Base-by-base conservation (phyloP, 2,329 filamentous ascomycete genomes). In the Thelonectria discophora region DNA sequence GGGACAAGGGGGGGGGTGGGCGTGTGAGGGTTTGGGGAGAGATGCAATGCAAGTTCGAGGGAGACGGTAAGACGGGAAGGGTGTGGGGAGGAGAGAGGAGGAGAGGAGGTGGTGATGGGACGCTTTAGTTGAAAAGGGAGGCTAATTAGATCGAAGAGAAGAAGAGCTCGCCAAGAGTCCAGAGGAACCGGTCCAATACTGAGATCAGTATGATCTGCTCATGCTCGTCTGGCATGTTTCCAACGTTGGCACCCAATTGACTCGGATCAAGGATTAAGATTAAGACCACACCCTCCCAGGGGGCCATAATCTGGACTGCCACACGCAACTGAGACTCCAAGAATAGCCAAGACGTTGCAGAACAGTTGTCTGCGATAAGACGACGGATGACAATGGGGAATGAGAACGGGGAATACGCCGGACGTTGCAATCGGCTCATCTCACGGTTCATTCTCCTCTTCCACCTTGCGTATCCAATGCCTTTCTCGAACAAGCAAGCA, bases 21-120 rank as follows among this genome's bases (percentile, higher is more conserved):
- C 53, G 67, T 55, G 63, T 40, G 42, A 43, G 39, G 53, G 52
- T 13, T 37, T 13, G 15, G 15, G 34, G 15, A 37, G 34, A 13
- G 21, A 24, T 24, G 21, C 21, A 24, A n/a, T 34, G 34, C 15
- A 15, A 37, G 15, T 13, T 13, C 34, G 34, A 37, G 34, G 34
- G 15, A 2, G 34, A 37, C 11, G 34, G 34, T 39, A 15, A 52
- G 34, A 37, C 11, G 34, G 34, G 47, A 15, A 52, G 52, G 60
- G 67, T 69, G 68, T 69, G 67, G 65, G 66, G 64, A 62, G 69
- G 61, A 15, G 32, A 12, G 27, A 30, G 27, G 27, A 30, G 5
- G 27, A 30, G 27, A 30, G 27, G 2, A 39, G 55, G 63, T 68
- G 62, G 30, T 58, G 59, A 71, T 71, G 71, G 70, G 69, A 71